Evolutionary conservation across 2,329 filamentous ascomycete species (phyloP), one percentile per base, ranked within the genome.

Genomic region (Fonsecaea monophora): DNA sequence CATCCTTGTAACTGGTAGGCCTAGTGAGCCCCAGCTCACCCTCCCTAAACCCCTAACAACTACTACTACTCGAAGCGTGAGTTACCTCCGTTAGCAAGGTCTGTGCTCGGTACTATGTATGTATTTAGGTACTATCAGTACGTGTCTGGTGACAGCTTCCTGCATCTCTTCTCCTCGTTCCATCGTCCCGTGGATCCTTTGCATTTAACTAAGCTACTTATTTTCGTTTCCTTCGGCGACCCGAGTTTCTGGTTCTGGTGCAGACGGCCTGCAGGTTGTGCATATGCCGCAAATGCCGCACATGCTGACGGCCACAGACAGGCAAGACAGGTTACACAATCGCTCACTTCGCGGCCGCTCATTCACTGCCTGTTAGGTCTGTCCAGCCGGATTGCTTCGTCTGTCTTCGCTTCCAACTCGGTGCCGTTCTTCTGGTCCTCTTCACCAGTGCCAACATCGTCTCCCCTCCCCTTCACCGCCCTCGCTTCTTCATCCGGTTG

Each of bases 181-280:
- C 25, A 25, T 25, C 25, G 25, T 25, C 3, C 3, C 25, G 25
- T 53, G 10, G 48, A n/a, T 53, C 48, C 9, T 12, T 13, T 12
- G 10, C 45, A 25, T 50, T 10, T 50, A 1, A 21, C 5, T 50
- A 25, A 25, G 45, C 45, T n/a, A 18, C 48, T 54, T 34, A 21
- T n/a, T 25, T 45, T 53, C 53, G 53, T 40, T 42, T 64, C 61
- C 38, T 30, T 32, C 53, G 18, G 40, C 40, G 61, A 50, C 61
- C 61, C 61, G 61, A 64, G 34, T 64, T 25, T 54, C 53, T 64
- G 61, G 61, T 58, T 64, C 40, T 45, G 42, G 60, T 34, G 59
- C 37, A 58, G 37, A n/a, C 53, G 45, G 18, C 45, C 45, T 50
- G 45, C 45, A 50, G 18, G 21, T 25, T 3, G 45, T 50, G 45